Base-by-base conservation (phyloP, 352 stramenopile species). In the Phytopythium delawarense region DNA sequence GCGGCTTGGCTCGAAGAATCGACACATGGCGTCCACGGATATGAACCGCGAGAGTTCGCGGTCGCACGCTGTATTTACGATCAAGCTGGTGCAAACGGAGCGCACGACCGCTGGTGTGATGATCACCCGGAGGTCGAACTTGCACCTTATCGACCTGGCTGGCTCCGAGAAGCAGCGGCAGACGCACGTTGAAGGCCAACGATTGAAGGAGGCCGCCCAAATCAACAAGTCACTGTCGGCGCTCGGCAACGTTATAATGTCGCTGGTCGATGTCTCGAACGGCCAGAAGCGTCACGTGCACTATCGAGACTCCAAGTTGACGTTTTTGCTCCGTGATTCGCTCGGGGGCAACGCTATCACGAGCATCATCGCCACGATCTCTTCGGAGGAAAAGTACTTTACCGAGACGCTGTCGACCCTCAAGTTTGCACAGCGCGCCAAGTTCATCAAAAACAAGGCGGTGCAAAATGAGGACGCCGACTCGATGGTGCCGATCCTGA, bases 11-110 rank as follows among this genome's bases (percentile, higher is more conserved):
- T 83, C 80, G 1, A 72, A 72, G n/a, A 99, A 91, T 35, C 85
- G 97, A 13, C 98, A 95, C 32, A 98, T 97, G 57, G 97, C 91
- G 7, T 88, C 91, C 3, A 99, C 97, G 0, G 80, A 98, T 37
- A 99, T 99, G 97, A 99, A 99, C 75, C 74, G 87, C 28, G 96
- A 97, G 64, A 98, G 89, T 44, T 98, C 92, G 62, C 82, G 97
- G 15, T 98, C 93, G 0, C 97, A 99, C 69, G 96, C 96, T 7
- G 96, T 99, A 25, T 99, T 99, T 65, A 98, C 96, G 16, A 79
- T 99, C 23, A 89, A 94, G 53, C 59, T 99, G 45, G 84, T 98
- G 62, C 88, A 91, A 25, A 87, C 76, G 4, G 69, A 92, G 51
- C 76, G 85, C 30, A 89, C 84, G 15, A 70, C 75, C 4, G 64